Evolutionary conservation across 768 basidiomycete species (phyloP).

Genomic region (Coprinellus micaceus): DNA sequence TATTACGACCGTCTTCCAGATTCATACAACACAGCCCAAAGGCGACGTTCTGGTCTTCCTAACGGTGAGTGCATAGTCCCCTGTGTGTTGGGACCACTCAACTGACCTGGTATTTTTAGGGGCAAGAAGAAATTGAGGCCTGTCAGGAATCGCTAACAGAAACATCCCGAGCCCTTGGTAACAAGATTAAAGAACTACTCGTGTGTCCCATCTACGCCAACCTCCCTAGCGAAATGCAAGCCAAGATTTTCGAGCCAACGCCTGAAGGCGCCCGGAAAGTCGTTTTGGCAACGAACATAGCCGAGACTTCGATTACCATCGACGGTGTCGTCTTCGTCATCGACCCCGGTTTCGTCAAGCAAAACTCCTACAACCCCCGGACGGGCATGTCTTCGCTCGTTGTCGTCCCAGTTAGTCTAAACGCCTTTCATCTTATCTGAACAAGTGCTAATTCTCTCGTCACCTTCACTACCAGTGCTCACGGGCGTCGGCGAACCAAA

Average conservation of each 20-base stretch:
- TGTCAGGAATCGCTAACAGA: conserved; percentile 95
- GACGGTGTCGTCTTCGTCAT: conserved; percentile 99
- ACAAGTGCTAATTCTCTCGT: background rate
- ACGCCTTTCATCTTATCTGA: background rate
- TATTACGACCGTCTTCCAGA: conserved; percentile 98
- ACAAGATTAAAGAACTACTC: conserved; percentile 92
- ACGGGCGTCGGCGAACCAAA: conserved; percentile 93
- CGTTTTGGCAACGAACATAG: conserved; percentile 97
- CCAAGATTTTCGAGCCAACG: conserved; percentile 98
- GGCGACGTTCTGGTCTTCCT: conserved; percentile 98
- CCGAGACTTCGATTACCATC: conserved; percentile 99
- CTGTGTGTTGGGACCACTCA: conserved; percentile 1
- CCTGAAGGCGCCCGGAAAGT: conserved; percentile 96
- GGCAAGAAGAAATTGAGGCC: conserved; percentile 98
- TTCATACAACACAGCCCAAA: conserved; percentile 96
- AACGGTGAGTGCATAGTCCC: conserved; percentile 53
- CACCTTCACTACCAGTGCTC: conserved; percentile 63
- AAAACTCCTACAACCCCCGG: conserved; percentile 97
- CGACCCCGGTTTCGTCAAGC: conserved; percentile 98
- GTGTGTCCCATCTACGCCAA: conserved; percentile 99
- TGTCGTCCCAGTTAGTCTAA: conserved; percentile 79
- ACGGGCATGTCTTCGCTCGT: conserved; percentile 97
- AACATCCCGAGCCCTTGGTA: conserved; percentile 90
- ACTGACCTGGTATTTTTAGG: conserved; percentile 41
- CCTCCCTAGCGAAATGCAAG: conserved; percentile 98